Evolutionary conservation across 2,329 filamentous ascomycete genomes (phyloP).

Genomic region (Bretziella fagacearum): DNA sequence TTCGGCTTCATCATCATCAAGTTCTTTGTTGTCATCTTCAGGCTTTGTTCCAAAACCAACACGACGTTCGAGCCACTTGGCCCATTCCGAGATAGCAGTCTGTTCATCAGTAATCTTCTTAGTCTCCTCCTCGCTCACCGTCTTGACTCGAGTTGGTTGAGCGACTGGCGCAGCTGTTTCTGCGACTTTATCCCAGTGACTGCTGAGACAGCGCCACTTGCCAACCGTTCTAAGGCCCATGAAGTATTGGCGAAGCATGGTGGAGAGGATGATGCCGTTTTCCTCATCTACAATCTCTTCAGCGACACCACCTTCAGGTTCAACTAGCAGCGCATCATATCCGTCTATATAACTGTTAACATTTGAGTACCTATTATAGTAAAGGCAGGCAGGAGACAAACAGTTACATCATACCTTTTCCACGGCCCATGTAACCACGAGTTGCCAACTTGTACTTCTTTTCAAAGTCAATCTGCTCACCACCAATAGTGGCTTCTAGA

Average conservation of each 20-base stretch:
- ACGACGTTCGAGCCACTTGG: constrained; percentile 11
- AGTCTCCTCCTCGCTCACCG: constrained; percentile 21
- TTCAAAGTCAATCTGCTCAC: constrained; percentile 41
- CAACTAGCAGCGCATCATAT: constrained; percentile 57
- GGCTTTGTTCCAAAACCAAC: constrained; percentile 8
- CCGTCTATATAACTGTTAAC: constrained; percentile 42
- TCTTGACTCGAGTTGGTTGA: constrained; percentile 16
- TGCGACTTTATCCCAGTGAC: constrained; percentile 52
- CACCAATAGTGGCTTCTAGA: constrained; percentile 42
- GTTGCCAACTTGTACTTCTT: constrained; percentile 59
- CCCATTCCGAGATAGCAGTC: constrained; percentile 6
- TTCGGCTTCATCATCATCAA: constrained; percentile 12
- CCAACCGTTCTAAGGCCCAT: constrained; percentile 69
- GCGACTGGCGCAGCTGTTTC: constrained; percentile 21
- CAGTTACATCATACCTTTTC: constrained; percentile 49
- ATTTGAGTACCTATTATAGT: constrained; percentile 1
- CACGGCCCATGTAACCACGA: constrained; percentile 73
- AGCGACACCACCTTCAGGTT: constrained; percentile 57
- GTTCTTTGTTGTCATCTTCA: constrained; percentile 13
- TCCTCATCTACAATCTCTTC: constrained; percentile 73
- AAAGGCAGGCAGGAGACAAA: no score
- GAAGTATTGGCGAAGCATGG: constrained; percentile 80
- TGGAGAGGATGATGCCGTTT: constrained; percentile 71
- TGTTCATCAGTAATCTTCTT: constrained; percentile 15
- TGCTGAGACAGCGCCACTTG: constrained; percentile 57